Conservation (phyloP, 345 rosid species). For the Noccaea caerulescens region DNA sequence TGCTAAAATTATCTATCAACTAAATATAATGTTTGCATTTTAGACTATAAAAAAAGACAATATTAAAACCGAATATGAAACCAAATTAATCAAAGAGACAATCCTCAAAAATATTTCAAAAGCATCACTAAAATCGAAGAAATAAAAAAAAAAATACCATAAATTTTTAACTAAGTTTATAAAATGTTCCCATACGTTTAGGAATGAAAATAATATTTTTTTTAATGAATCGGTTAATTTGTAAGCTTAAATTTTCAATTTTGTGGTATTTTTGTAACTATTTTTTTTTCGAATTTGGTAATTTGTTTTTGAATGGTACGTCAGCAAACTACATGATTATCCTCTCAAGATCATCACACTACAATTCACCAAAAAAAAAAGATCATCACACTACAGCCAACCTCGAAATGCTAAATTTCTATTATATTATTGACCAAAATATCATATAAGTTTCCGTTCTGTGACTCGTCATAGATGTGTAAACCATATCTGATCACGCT, state of each 20-base stretch:
- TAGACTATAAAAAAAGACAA: neutral
- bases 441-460: neutral
- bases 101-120: too few species aligned
- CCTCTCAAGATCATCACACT: conserved; percentile 1
- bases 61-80: neutral
- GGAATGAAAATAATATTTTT: too few species aligned
- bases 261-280: too few species aligned
- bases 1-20: conserved; percentile 4
- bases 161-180: too few species aligned
- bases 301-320: conserved; percentile 12
- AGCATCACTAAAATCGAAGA: too few species aligned
- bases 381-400: conserved; percentile 15
- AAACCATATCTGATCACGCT: conserved; percentile 29
- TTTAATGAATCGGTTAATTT: too few species aligned
- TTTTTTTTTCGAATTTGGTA: neutral
- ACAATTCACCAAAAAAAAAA: too few species aligned
- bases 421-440: conserved; percentile 31
- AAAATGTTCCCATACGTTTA: too few species aligned
- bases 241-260: too few species aligned
- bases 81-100: neutral
- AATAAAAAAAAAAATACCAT: too few species aligned
- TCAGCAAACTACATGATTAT: conserved; percentile 26
- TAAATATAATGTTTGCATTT: conserved; percentile 19
- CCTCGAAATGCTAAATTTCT: conserved; percentile 45
- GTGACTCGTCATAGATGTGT: conserved; percentile 38